Conservation (phyloP, 1,284 basidiomycete species). For the Taiwanofungus camphoratus region DNA sequence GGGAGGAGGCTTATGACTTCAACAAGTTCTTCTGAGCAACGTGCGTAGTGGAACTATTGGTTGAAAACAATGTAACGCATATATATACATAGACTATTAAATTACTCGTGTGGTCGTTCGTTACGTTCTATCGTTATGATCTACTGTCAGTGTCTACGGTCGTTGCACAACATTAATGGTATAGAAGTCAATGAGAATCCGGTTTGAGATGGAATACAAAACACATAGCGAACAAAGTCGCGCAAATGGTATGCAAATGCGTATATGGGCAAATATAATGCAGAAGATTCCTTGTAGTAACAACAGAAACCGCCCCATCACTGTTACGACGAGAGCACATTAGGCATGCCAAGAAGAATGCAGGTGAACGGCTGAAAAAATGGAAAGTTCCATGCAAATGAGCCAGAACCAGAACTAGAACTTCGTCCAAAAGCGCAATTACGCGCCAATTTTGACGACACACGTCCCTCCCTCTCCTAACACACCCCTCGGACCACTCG, state of each 20-base stretch:
- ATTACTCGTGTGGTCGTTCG: background rate
- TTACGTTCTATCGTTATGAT: conserved; percentile 3
- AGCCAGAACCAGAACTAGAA: too few relatives aligned
- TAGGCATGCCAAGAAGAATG: background rate
- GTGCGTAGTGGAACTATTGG: background rate
- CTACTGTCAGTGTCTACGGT: conserved; percentile 2
- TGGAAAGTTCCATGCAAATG: background rate
- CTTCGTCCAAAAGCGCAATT: too few relatives aligned
- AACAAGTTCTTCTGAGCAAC: conserved; percentile 49
- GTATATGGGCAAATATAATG: too few relatives aligned
- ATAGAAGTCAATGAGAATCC: too few relatives aligned
- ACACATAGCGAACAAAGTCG: background rate
- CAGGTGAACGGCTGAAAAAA: background rate
- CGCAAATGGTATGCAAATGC: too few relatives aligned
- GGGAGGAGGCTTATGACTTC: conserved; percentile 47
- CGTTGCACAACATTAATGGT: too few relatives aligned
- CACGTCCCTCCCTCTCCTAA: conserved; percentile 31
- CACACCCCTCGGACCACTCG: conserved; percentile 22
- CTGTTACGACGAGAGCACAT: background rate
- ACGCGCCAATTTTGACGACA: conserved; percentile 28
- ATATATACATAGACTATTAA: conserved; percentile 1
- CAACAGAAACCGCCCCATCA: too few relatives aligned
- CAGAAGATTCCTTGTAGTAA: too few relatives aligned
- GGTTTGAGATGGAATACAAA: background rate
- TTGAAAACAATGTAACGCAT: background rate